Evolutionary conservation across 1,284 basidiomycete genomes (phyloP), one percentile per base, ranked within the genome.

Genomic region (Cutaneotrichosporon dermatis): DNA sequence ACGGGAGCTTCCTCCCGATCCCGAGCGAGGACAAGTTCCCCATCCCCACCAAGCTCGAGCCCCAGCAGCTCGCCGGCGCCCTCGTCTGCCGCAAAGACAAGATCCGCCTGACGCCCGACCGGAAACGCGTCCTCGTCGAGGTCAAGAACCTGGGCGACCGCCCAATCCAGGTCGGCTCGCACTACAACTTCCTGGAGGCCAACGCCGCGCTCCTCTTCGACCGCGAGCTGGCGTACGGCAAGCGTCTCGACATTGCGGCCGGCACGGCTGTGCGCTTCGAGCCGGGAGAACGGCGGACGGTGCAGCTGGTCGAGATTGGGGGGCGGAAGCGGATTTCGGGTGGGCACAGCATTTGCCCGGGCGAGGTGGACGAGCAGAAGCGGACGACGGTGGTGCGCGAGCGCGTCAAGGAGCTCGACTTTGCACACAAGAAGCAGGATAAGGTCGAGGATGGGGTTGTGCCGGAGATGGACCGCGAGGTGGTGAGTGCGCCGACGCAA

Each of bases 241-340:
- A 85, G 69, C 74, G 74, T 45, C 85, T 99, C 3, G 92, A 99
- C 75, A 94, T 98, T 54, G 81, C 93, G 0, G 88, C 96, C 0
- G 95, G 78, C 4, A 98, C 93, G 0, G 94, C 96, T 1, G 89
- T 97, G 5, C 86, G 96, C 15, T 99, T 99, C 74, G 96, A 99
- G 74, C 95, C 96, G 0, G 93, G 93, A 7, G 92, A 96, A 69
- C 76, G 79, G 35, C 93, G 92, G 79, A 87, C 88, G 0, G 90
- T 98, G 36, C 84, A 84, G 0, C 84, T 99, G 4, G 90, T 92
- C 58, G 78, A 85, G 25, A 89, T 96, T 46, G 88, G 85, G 11
- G 95, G 94, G 0, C 76, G 78, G 1, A 83, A 85, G 68, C 76
- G 85, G 49, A 85, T 94, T 49, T 83, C 85, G 2, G 93, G 95